These are phyloP conservation scores for Cornus suecica DNA, from an alignment of 148 eudicot species.

Conservation along the genomic window DNA sequence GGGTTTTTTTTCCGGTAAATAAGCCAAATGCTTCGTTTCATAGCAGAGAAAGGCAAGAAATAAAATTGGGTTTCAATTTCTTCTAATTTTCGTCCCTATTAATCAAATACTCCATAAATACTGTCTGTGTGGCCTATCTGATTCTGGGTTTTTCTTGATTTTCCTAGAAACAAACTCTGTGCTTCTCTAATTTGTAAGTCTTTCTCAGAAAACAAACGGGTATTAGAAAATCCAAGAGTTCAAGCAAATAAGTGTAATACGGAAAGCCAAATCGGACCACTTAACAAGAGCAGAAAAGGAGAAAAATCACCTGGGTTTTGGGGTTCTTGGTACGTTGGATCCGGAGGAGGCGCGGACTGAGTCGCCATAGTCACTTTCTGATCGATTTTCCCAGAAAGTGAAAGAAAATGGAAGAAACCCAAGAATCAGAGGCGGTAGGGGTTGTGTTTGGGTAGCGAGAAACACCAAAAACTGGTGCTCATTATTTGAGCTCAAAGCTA, in stretches of 20 bases:
- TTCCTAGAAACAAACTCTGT: not conserved
- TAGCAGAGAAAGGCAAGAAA: not conserved
- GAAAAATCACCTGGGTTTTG: slow-evolving; percentile 31
- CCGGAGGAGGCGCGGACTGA: slow-evolving; percentile 27
- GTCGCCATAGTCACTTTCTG: slow-evolving; percentile 24
- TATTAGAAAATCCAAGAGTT: not conserved
- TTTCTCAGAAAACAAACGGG: not conserved
- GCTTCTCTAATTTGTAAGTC: not conserved
- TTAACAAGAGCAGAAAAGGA: not conserved
- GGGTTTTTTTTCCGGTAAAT: no score
- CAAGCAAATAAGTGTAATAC: no score
- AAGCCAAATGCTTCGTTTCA: not conserved
- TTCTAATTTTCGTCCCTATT: not conserved
- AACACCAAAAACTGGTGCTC: not conserved
- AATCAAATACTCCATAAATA: not conserved
- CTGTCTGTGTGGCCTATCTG: no score
- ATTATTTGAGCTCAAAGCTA: not conserved
- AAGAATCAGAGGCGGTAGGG: not conserved
- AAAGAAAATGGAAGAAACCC: not conserved
- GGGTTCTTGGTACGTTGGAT: slow-evolving; percentile 19
- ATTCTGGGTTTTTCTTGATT: no score
- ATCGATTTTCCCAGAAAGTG: not conserved
- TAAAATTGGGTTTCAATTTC: not conserved
- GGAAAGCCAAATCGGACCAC: not conserved
- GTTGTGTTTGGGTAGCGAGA: not conserved